These are phyloP conservation scores for Vitis rupestris DNA, from an alignment of 164 flowering plant genomes.

Conservation along the genomic window DNA sequence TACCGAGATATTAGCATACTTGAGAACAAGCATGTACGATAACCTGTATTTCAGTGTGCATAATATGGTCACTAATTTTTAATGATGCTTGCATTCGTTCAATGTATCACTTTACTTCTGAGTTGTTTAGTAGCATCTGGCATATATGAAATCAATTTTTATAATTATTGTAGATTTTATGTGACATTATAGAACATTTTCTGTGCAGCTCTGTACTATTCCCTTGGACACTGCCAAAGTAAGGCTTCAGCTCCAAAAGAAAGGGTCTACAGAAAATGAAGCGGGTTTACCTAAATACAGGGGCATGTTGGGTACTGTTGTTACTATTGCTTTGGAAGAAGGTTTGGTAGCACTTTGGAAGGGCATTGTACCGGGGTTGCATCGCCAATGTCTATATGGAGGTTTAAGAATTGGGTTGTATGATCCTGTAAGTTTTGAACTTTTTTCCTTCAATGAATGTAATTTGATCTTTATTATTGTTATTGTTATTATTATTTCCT, in stretches of 20 bases:
- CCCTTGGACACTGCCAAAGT: slow-evolving; percentile 97
- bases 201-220: slow-evolving; percentile 75
- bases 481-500: background rate
- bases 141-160: too few relatives aligned
- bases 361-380: slow-evolving; percentile 89
- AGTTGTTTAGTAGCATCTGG: too few relatives aligned
- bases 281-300: slow-evolving; percentile 60
- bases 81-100: too few relatives aligned
- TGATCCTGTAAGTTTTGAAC: slow-evolving; percentile 65
- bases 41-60: too few relatives aligned
- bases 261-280: slow-evolving; percentile 49
- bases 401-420: slow-evolving; percentile 91
- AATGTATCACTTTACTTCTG: too few relatives aligned
- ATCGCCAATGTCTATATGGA: slow-evolving; percentile 88
- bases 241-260: slow-evolving; percentile 92
- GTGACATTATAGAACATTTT: background rate
- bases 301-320: slow-evolving; percentile 79
- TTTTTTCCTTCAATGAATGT: slow-evolving; percentile 5
- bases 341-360: slow-evolving; percentile 87
- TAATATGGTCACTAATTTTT: too few relatives aligned
- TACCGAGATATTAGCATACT: too few relatives aligned
- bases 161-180: too few relatives aligned
- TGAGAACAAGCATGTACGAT: too few relatives aligned
- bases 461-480: background rate
- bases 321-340: slow-evolving; percentile 90